Evolutionary conservation across 176 grass and related monocot species (phyloP).

Genomic region (Carex parvula): DNA sequence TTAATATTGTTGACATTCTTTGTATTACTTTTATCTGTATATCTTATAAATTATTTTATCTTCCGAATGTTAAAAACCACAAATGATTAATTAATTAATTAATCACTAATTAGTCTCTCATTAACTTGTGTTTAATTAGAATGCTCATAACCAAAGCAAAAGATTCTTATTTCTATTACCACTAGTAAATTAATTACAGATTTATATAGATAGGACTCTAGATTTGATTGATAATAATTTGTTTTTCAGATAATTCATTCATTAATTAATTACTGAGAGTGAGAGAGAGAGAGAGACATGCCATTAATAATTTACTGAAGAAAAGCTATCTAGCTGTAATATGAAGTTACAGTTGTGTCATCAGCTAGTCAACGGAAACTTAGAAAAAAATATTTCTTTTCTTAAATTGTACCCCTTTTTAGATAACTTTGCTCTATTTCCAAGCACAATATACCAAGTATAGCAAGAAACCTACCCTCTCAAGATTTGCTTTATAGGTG

Average conservation of each 20-base stretch:
- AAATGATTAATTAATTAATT: too few species aligned
- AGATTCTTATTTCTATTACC: too few species aligned
- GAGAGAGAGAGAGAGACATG: too few species aligned
- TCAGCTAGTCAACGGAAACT: conserved; percentile 3
- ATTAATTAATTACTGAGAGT: background rate
- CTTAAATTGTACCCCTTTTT: conserved; percentile 13
- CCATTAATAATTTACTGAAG: background rate
- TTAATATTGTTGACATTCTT: too few species aligned
- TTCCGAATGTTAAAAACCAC: too few species aligned
- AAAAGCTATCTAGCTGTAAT: background rate
- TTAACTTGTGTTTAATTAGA: too few species aligned
- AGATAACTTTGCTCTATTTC: conserved; percentile 6
- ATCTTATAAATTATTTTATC: too few species aligned
- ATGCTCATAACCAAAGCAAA: too few species aligned
- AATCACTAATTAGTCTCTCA: too few species aligned
- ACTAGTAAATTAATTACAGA: background rate
- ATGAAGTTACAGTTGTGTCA: conserved; percentile 21
- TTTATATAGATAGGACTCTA: background rate
- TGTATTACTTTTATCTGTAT: too few species aligned
- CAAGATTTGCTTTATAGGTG: conserved; percentile 10
- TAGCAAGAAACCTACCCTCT: conserved; percentile 16
- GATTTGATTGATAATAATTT: background rate
- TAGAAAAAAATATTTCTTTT: background rate
- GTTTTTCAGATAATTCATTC: background rate
- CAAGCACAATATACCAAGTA: conserved; percentile 12